Base-by-base conservation (phyloP, 2,329 filamentous ascomycete species). In the Aspergillus hortae region DNA sequence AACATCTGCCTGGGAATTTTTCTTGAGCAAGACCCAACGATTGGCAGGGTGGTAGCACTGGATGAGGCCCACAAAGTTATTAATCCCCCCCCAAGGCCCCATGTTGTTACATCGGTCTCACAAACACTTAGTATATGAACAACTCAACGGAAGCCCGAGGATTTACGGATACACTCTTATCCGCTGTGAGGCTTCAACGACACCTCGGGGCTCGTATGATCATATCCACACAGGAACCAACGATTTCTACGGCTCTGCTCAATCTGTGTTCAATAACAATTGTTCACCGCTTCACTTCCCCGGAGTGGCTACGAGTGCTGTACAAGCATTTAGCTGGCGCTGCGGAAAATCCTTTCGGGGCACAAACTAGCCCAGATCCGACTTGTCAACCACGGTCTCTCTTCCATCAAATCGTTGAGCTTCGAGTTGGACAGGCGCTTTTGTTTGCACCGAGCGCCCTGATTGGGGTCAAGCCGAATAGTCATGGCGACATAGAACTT, bases 171-270 rank as follows among this genome's bases (percentile, higher is more conserved):
- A 74, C 76, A 0, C 71, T 90, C 0, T 71, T 88, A 0, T 72
- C 75, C 0, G 78, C 80, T 0, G 85, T 91, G 57, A 80, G 87
- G 0, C 74, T 85, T 7, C 87, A 91, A 67, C 81, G 87, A 0
- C 88, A 91, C 62, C 70, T 83, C 0, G 86, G 78, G 1, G 76
- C 78, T 0, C 79, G 87, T 0, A 74, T 90, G 1, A 64, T 91
- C 40, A 84, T 91, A 32, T 84, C 86, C 0, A 91, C 87, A 0
- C 87, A 92, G 62, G 88, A 91, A 60, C 88, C 88, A 0, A 89
- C 85, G 0, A 77, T 91, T 5, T 85, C 83, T 0, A 80, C 83
- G 0, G 76, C 78, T 14, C 76, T 92, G 0, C 75, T 91, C 0
- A 86, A 89, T 49, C 73, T 91, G 0, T 89, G 84, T 63, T 84